Conservation (phyloP, 805 yeast genomes). For the Metschnikowia shivogae region DNA sequence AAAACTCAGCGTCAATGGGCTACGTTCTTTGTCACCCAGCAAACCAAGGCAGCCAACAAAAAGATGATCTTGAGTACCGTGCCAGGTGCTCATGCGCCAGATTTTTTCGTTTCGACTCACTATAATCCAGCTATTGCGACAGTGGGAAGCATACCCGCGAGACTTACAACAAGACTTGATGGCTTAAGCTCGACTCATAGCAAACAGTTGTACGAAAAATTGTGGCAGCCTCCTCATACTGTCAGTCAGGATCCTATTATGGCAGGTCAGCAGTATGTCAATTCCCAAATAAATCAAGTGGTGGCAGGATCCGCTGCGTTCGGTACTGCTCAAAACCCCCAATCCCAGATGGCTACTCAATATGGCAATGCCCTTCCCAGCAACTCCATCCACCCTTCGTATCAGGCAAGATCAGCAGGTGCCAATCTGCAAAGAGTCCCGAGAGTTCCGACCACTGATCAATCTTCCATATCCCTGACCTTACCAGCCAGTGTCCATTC, state of each 20-base stretch:
- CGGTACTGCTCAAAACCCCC: too few species aligned
- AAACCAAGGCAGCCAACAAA: not conserved
- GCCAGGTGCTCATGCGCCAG: conserved; percentile 3
- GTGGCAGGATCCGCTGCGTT: too few species aligned
- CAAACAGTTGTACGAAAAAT: not conserved
- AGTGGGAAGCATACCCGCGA: not conserved
- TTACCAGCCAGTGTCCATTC: too few species aligned
- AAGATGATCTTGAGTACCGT: not conserved
- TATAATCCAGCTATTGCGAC: not conserved
- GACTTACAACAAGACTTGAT: not conserved
- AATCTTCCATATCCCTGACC: too few species aligned
- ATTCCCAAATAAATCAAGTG: not conserved
- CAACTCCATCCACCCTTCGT: too few species aligned
- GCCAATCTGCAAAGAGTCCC: too few species aligned
- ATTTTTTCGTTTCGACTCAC: conserved; percentile 1
- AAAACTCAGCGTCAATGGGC: not conserved
- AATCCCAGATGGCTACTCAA: too few species aligned
- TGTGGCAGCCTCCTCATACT: not conserved
- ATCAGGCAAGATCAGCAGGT: too few species aligned
- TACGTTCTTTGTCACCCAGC: not conserved
- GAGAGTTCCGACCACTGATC: too few species aligned
- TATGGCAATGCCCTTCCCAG: too few species aligned
- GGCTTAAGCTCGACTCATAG: not conserved
- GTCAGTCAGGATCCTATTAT: not conserved
- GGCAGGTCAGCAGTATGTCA: not conserved